Evolutionary conservation across 2,329 filamentous ascomycete genomes (phyloP), one percentile per base, ranked within the genome.

Genomic region (Fusarium sp.): DNA sequence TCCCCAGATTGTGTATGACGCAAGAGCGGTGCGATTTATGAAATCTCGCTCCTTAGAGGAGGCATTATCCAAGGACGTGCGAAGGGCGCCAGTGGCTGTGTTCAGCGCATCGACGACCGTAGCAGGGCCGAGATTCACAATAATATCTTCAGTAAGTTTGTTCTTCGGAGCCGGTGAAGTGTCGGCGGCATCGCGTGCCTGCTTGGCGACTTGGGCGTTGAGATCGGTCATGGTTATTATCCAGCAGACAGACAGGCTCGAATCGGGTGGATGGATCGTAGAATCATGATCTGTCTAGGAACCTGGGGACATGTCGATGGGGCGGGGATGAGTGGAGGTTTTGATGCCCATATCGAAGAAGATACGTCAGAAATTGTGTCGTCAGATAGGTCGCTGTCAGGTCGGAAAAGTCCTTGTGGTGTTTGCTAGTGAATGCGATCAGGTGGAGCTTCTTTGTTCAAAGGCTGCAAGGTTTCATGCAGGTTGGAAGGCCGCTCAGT

Each of bases 11-110:
- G 89, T 90, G 76, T 92, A 89, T 18, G 92, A 92, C 22, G 92
- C 91, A 69, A 91, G 82, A 47, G 93, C 93, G 48, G 93, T 91
- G 70, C 90, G 88, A 77, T 92, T 86, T 47, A 91, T 93, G 81
- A 96, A 91, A 22, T 92, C 90, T 76, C 92, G 89, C 81, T 96
- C 92, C 30, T 88, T 83, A 8, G 87, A 83, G 3, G 91, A 91
- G 22, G 92, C 89, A 41, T 84, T 85, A 68, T 91, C 88, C 66
- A 94, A 87, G 78, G 90, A 93, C 52, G 82, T 79, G 78, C 87
- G 88, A 24, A 92, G 80, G 47, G 85, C 81, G 41, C 87, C 88
- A 9, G 84, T 85, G 26, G 87, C 87, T 55, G 84, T 84, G 52
- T 85, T 85, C 74, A 94, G 87, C 22, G 90, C 88, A 67, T 91